A percentile compares a stretch with the other conserved stretches of the same genome.
These are phyloP conservation scores for Blastocystis sp. DNA, from an alignment of 352 stramenopile species.

Conservation along the genomic window DNA sequence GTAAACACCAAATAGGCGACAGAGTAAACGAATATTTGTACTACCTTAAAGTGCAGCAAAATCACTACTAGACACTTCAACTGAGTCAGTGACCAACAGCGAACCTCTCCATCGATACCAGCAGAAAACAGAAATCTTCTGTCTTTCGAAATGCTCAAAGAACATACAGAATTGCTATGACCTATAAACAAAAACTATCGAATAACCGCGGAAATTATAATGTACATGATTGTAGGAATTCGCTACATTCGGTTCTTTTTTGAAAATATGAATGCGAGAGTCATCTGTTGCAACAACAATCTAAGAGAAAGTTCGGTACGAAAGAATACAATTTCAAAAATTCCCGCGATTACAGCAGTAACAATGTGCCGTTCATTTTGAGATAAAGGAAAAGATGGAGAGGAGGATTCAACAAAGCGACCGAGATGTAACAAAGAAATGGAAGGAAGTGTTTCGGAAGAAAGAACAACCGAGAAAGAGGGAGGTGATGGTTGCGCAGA, in stretches of 20 bases:
- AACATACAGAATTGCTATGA: neutral
- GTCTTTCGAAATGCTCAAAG: neutral
- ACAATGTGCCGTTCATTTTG: neutral
- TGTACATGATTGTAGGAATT: neutral
- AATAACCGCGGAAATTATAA: neutral
- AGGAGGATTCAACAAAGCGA: neutral
- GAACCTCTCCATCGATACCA: conserved; percentile 30
- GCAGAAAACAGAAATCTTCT: neutral
- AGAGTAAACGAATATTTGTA: neutral
- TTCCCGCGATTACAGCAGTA: neutral
- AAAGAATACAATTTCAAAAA: neutral
- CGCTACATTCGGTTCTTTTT: neutral
- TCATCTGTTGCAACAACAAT: conserved; percentile 35
- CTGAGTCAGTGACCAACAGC: neutral
- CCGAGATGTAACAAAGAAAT: neutral
- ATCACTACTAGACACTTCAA: neutral
- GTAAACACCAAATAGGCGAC: neutral
- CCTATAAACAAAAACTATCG: neutral
- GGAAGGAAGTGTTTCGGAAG: neutral
- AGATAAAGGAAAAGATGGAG: neutral
- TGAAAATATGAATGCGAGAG: neutral
- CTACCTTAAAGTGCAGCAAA: neutral
- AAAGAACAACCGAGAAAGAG: neutral
- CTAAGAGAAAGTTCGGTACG: neutral
- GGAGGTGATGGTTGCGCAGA: neutral